A percentile compares a stretch with the other conserved stretches of the same genome.
Evolutionary conservation across 1,139 yeast species (phyloP).

Genomic region (Suhomyces maxii): DNA sequence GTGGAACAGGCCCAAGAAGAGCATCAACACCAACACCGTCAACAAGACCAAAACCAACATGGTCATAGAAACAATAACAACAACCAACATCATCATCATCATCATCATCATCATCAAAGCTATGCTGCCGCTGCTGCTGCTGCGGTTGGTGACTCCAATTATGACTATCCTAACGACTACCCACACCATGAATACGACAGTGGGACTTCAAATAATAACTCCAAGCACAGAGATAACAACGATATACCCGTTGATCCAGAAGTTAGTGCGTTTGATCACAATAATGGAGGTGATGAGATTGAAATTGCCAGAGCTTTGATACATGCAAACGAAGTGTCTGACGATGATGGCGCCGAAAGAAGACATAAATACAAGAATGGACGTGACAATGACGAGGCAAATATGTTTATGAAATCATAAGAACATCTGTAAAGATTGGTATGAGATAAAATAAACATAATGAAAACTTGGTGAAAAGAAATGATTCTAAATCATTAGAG

Average conservation of each 20-base stretch:
- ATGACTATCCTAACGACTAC: constrained; percentile 25
- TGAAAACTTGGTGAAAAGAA: too few relatives aligned
- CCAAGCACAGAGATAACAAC: constrained; percentile 14
- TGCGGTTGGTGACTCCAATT: constrained; percentile 23
- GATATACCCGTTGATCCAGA: constrained; percentile 59
- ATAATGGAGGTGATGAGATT: constrained; percentile 50
- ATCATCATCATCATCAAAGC: constrained; percentile 24
- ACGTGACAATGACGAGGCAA: constrained; percentile 21
- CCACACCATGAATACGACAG: constrained; percentile 17
- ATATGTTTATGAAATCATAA: constrained; percentile 28
- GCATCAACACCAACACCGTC: constrained; percentile 23
- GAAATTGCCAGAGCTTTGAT: constrained; percentile 68
- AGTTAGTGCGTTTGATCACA: constrained; percentile 54
- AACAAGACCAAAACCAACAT: constrained; percentile 13
- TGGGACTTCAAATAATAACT: background rate
- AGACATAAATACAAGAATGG: constrained; percentile 6
- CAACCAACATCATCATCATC: constrained; percentile 17
- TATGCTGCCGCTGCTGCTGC: constrained; percentile 49
- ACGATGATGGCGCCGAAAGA: constrained; percentile 12
- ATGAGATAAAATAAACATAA: too few relatives aligned
- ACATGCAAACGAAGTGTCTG: constrained; percentile 53
- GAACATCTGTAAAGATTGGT: too few relatives aligned
- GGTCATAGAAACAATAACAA: constrained; percentile 6
- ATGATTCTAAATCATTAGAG: too few relatives aligned
- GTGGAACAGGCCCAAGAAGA: constrained; percentile 62